phyloP scores from a whole-genome alignment of 2,329 filamentous ascomycete genomes.

The Fusarium tupiense region DNA sequence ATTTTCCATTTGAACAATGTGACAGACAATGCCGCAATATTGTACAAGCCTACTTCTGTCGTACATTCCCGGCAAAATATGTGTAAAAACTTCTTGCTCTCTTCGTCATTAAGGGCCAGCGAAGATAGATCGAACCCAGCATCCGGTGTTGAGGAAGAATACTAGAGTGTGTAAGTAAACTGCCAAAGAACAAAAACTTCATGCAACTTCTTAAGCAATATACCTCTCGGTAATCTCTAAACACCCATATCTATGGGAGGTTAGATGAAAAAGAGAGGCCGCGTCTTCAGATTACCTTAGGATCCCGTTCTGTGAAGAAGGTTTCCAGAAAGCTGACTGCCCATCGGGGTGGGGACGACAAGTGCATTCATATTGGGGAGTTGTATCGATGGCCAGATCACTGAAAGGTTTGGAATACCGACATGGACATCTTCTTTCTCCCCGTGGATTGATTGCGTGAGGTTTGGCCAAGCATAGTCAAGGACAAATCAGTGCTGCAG shows the following conservation, averaged over 20 bases:
- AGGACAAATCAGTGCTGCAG: conserved; percentile 20
- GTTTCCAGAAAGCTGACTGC: conserved; percentile 43
- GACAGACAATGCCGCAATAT: conserved; percentile 55
- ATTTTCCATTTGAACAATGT: conserved; percentile 69
- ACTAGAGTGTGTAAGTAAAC: conserved; percentile 49
- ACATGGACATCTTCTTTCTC: conserved; percentile 71
- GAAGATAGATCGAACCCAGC: conserved; percentile 45
- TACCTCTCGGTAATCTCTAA: conserved; percentile 59
- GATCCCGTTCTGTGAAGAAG: conserved; percentile 58
- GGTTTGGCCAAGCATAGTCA: conserved; percentile 5
- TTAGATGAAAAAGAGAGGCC: conserved; percentile 56
- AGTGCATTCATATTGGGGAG: conserved; percentile 66
- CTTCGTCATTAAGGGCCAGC: conserved; percentile 40
- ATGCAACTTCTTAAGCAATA: conserved; percentile 48
- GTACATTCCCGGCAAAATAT: conserved; percentile 59
- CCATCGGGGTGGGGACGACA: conserved; percentile 39
- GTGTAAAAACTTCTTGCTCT: conserved; percentile 47
- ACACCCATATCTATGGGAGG: conserved; percentile 58
- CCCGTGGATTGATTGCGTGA: conserved; percentile 40
- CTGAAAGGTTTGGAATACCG: conserved; percentile 54
- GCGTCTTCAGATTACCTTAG: conserved; percentile 44
- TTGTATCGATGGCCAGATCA: conserved; percentile 76
- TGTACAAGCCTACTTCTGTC: conserved; percentile 59
- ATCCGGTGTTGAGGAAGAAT: conserved; percentile 48
- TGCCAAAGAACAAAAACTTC: conserved; percentile 7